phyloP scores from a whole-genome alignment of 1,139 yeast species.

The Pichia sp. region DNA sequence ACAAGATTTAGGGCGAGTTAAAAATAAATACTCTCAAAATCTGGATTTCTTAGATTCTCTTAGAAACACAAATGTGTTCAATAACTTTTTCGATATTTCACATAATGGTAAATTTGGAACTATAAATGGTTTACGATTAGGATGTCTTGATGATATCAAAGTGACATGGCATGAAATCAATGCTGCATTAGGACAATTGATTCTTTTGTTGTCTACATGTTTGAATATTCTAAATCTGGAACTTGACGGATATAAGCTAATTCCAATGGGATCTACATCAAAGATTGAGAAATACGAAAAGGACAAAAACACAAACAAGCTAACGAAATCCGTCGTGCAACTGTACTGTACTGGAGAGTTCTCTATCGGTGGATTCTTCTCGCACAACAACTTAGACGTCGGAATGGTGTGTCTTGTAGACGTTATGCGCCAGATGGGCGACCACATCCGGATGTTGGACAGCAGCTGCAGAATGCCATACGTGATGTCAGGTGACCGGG shows the following conservation, averaged over 20 bases:
- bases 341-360: slow-evolving; percentile 52
- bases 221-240: slow-evolving; percentile 50
- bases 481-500: slow-evolving; percentile 51
- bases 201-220: slow-evolving; percentile 62
- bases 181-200: slow-evolving; percentile 85
- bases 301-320: slow-evolving; percentile 32
- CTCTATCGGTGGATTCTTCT: slow-evolving; percentile 61
- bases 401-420: slow-evolving; percentile 74
- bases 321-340: slow-evolving; percentile 35
- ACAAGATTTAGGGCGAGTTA: slow-evolving; percentile 53
- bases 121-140: slow-evolving; percentile 78
- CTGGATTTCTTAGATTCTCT: slow-evolving; percentile 62
- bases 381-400: slow-evolving; percentile 63
- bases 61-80: slow-evolving; percentile 72
- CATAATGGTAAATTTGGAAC: slow-evolving; percentile 82
- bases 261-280: slow-evolving; percentile 84
- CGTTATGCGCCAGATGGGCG: slow-evolving; percentile 53
- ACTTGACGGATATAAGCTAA: slow-evolving; percentile 54
- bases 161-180: slow-evolving; percentile 91
- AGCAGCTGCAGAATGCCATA: slow-evolving; percentile 69
- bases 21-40: slow-evolving; percentile 56
- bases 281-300: slow-evolving; percentile 56
- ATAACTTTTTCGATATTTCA: slow-evolving; percentile 74
- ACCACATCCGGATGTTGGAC: slow-evolving; percentile 43
- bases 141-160: slow-evolving; percentile 48